These are phyloP conservation scores for Aspergillus unguis DNA, from an alignment of 2,329 filamentous ascomycete species.

Conservation along the genomic window DNA sequence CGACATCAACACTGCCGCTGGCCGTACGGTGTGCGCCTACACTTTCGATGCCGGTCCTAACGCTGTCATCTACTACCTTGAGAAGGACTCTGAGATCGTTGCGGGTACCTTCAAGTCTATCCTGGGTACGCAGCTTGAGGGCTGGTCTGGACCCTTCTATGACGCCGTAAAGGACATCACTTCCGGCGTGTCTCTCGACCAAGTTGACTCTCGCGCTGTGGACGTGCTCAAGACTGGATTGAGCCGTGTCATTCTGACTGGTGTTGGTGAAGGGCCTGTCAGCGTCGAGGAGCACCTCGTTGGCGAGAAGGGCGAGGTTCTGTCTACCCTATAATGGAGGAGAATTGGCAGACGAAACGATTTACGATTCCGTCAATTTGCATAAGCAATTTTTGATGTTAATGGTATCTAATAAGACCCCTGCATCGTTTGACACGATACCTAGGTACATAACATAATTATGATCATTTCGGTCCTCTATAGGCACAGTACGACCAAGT, in stretches of 20 bases:
- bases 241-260: conserved; percentile 83
- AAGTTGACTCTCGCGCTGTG: conserved; percentile 54
- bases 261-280: conserved; percentile 83
- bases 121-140: conserved; percentile 60
- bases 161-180: conserved; percentile 51
- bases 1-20: conserved; percentile 76
- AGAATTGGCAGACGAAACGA: background rate
- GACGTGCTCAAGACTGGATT: conserved; percentile 71
- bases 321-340: conserved; percentile 18
- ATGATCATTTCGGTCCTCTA: conserved; percentile 8
- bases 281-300: conserved; percentile 76
- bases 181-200: conserved; percentile 58
- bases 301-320: conserved; percentile 59
- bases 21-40: conserved; percentile 81
- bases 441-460: background rate
- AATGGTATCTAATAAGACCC: background rate
- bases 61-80: conserved; percentile 91
- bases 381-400: conserved; percentile 1
- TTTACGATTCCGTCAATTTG: conserved; percentile 6
- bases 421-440: conserved; percentile 9
- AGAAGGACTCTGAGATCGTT: conserved; percentile 69
- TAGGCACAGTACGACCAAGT: background rate
- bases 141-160: conserved; percentile 57
- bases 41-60: conserved; percentile 98
- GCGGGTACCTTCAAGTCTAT: conserved; percentile 74